These are phyloP conservation scores for Clarireedia homoeocarpa DNA, from an alignment of 2,329 filamentous ascomycete species.

Conservation along the genomic window DNA sequence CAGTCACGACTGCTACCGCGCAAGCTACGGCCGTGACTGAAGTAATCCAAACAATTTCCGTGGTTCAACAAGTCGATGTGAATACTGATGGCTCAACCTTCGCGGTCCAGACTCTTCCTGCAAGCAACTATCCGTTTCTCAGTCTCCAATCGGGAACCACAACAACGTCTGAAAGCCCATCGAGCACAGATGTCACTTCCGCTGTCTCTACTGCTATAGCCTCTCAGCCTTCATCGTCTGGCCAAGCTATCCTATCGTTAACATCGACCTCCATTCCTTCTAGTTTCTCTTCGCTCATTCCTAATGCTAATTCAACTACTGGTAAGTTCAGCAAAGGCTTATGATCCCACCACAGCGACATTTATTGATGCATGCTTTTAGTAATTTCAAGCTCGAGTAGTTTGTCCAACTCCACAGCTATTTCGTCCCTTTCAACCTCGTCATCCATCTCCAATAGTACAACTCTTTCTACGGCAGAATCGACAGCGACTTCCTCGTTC, in stretches of 20 bases:
- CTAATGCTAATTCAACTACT: conserved; percentile 26
- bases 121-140: conserved; percentile 3
- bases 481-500: conserved; percentile 11
- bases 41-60: conserved; percentile 24
- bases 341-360: background rate
- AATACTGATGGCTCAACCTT: conserved; percentile 25
- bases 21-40: conserved; percentile 19
- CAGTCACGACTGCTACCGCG: conserved; percentile 2
- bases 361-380: conserved; percentile 14
- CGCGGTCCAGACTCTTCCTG: conserved; percentile 15
- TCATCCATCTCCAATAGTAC: conserved; percentile 11
- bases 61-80: conserved; percentile 27
- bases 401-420: conserved; percentile 2
- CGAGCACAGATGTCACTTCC: background rate
- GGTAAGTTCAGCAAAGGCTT: conserved; percentile 17
- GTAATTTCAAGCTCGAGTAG: conserved; percentile 26
- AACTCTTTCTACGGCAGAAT: background rate
- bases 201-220: background rate
- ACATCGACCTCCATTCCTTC: conserved; percentile 24
- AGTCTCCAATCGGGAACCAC: conserved; percentile 8
- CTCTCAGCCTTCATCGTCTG: conserved; percentile 8
- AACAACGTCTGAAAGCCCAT: conserved; percentile 2
- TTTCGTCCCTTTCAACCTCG: conserved; percentile 11
- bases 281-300: conserved; percentile 23
- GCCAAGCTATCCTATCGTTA: conserved; percentile 17